A percentile compares a stretch with the other conserved stretches of the same genome.
These are phyloP conservation scores for Neofusicoccum ribis DNA, from an alignment of 2,329 filamentous ascomycete species.

Conservation along the genomic window DNA sequence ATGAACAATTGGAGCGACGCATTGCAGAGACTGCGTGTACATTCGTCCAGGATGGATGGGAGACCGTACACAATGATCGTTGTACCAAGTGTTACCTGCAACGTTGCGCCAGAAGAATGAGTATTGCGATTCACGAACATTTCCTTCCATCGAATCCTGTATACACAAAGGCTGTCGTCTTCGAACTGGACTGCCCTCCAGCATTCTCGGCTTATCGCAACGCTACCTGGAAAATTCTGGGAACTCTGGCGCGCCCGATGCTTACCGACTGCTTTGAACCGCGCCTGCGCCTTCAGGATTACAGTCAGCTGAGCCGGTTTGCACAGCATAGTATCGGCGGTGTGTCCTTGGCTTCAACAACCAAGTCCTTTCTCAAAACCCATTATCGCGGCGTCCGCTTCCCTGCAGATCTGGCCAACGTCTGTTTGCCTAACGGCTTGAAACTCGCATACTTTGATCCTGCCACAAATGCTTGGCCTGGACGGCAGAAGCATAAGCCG, in stretches of 20 bases:
- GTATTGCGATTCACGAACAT: constrained; percentile 52
- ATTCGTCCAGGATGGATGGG: too few relatives aligned
- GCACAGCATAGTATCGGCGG: constrained; percentile 5
- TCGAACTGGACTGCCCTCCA: constrained; percentile 53
- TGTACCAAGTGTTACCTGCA: constrained; percentile 50
- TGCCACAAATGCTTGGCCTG: constrained; percentile 41
- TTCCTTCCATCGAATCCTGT: constrained; percentile 45
- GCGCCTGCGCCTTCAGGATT: constrained; percentile 33
- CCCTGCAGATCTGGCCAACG: constrained; percentile 41
- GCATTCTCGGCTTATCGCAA: constrained; percentile 54
- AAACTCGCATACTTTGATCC: constrained; percentile 52
- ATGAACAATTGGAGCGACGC: constrained; percentile 39
- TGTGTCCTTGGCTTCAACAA: constrained; percentile 47
- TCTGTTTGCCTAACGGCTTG: constrained; percentile 51
- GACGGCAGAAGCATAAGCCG: constrained; percentile 28
- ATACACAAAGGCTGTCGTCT: constrained; percentile 48
- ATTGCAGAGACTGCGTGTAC: constrained; percentile 33
- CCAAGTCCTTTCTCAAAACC: constrained; percentile 49
- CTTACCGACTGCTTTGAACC: constrained; percentile 21
- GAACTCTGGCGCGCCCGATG: constrained; percentile 34
- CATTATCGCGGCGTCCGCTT: constrained; percentile 50
- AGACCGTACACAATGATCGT: constrained; percentile 21
- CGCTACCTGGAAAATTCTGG: constrained; percentile 52
- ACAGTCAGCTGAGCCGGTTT: constrained; percentile 34
- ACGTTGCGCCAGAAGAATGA: constrained; percentile 39